Evolutionary conservation across 352 stramenopile species (phyloP).

Genomic region (Globisporangium acanthophoron): DNA sequence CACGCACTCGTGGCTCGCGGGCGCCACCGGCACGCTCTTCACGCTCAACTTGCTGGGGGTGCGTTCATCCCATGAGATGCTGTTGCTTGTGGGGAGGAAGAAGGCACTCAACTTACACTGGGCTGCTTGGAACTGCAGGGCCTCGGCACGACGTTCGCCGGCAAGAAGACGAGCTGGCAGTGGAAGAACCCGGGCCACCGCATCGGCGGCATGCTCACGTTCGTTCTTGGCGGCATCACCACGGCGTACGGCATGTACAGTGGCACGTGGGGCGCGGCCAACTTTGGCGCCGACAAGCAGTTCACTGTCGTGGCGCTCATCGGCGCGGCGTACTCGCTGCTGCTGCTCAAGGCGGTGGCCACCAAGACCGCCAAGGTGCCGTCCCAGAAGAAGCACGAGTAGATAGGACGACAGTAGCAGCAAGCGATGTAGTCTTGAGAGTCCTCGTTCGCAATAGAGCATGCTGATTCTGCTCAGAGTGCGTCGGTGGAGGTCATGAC

Average conservation of each 20-base stretch:
- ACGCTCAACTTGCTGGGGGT: conserved; percentile 58
- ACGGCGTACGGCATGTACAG: conserved; percentile 53
- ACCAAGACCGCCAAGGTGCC: conserved; percentile 11
- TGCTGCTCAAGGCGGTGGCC: conserved; percentile 37
- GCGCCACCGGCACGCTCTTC: conserved; percentile 31
- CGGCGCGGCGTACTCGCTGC: conserved; percentile 30
- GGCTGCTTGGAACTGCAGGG: conserved; percentile 18
- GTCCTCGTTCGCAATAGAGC: background rate
- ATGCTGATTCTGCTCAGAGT: background rate
- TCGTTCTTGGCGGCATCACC: conserved; percentile 35
- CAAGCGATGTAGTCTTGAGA: background rate
- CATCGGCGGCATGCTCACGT: conserved; percentile 45
- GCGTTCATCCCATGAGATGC: background rate
- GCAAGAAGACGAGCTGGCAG: conserved; percentile 62
- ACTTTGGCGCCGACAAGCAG: conserved; percentile 44
- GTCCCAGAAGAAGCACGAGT: conserved; percentile 2
- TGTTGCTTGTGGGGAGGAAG: background rate
- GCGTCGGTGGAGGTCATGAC: background rate
- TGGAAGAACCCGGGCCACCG: conserved; percentile 68
- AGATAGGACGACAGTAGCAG: background rate
- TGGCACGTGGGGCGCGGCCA: conserved; percentile 36
- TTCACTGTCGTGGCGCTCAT: conserved; percentile 35
- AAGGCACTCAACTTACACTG: background rate
- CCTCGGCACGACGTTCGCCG: conserved; percentile 41
- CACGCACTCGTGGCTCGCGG: conserved; percentile 69